phyloP scores from a whole-genome alignment of 108 stramenopile genomes.

The Discostella pseudostelligera region DNA sequence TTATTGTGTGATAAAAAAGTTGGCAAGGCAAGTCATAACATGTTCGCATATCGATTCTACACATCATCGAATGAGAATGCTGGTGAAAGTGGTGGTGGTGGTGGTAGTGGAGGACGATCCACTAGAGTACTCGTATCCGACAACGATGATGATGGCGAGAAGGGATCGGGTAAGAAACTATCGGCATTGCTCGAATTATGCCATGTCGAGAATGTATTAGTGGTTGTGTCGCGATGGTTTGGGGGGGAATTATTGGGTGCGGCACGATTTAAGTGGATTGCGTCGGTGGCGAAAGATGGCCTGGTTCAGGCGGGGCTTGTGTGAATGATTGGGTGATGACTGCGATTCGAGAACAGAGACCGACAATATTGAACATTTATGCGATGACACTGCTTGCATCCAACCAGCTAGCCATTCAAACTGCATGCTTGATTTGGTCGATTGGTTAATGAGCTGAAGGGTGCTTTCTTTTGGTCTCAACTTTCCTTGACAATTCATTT shows the following conservation, averaged over 20 bases:
- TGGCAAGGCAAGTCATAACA: conserved; percentile 77
- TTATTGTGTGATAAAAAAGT: conserved; percentile 68
- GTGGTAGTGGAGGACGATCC: not conserved
- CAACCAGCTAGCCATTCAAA: too few species aligned
- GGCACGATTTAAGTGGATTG: conserved; percentile 85
- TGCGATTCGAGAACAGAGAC: too few species aligned
- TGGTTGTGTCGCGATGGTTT: conserved; percentile 90
- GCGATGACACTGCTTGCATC: too few species aligned
- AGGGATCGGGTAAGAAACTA: conserved; percentile 77
- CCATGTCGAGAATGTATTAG: conserved; percentile 72
- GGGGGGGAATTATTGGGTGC: conserved; percentile 89
- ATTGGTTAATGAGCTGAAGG: too few species aligned
- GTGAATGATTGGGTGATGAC: not conserved
- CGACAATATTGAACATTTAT: too few species aligned
- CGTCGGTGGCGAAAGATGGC: conserved; percentile 60
- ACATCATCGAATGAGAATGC: conserved; percentile 9
- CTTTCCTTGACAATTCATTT: too few species aligned
- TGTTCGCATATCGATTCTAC: conserved; percentile 80
- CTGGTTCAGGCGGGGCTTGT: conserved; percentile 51
- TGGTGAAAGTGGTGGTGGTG: conserved; percentile 14
- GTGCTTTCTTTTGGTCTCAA: too few species aligned
- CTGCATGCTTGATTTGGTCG: too few species aligned
- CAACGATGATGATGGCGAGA: conserved; percentile 95
- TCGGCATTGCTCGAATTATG: conserved; percentile 76
- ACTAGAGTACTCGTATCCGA: conserved; percentile 43